phyloP scores from a whole-genome alignment of 805 yeast species.

The Candida ipomoeae region DNA sequence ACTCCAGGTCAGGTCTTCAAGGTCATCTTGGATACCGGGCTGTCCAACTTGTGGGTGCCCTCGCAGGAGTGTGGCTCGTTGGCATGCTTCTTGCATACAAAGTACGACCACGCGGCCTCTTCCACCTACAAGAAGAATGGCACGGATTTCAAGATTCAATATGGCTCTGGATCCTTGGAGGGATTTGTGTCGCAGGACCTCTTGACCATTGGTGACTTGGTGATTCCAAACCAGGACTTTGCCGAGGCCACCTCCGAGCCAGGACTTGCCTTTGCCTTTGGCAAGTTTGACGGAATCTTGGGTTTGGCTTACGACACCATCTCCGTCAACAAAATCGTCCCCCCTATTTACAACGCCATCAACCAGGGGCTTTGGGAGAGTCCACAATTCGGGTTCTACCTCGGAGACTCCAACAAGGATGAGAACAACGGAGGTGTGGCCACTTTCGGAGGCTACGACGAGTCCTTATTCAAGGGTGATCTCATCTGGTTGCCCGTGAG shows the following conservation, averaged over 20 bases:
- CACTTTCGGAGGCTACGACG: constrained; percentile 92
- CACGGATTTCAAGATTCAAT: constrained; percentile 75
- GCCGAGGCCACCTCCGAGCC: constrained; percentile 98
- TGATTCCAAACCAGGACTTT: constrained; percentile 84
- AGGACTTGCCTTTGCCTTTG: constrained; percentile 96
- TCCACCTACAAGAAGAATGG: constrained; percentile 85
- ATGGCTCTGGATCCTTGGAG: constrained; percentile 90
- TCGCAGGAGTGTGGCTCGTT: constrained; percentile 82
- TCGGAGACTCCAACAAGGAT: constrained; percentile 70
- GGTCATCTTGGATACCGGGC: constrained; percentile 94
- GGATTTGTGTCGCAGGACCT: constrained; percentile 90
- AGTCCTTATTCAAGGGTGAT: constrained; percentile 70
- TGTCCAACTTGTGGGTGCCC: constrained; percentile 97
- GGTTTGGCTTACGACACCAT: constrained; percentile 94
- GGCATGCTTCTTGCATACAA: constrained; percentile 92
- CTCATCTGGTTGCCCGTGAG: constrained; percentile 96
- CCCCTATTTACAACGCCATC: constrained; percentile 91
- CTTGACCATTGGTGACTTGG: constrained; percentile 75
- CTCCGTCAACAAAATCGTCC: constrained; percentile 83
- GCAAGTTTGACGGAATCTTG: constrained; percentile 95
- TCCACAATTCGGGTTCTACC: constrained; percentile 83
- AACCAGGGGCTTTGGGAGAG: constrained; percentile 75
- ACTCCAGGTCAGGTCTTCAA: constrained; percentile 92
- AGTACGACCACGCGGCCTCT: constrained; percentile 83
- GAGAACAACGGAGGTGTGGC: constrained; percentile 82